phyloP scores from a whole-genome alignment of 768 basidiomycete genomes.

The Leccinum sublutescens region DNA sequence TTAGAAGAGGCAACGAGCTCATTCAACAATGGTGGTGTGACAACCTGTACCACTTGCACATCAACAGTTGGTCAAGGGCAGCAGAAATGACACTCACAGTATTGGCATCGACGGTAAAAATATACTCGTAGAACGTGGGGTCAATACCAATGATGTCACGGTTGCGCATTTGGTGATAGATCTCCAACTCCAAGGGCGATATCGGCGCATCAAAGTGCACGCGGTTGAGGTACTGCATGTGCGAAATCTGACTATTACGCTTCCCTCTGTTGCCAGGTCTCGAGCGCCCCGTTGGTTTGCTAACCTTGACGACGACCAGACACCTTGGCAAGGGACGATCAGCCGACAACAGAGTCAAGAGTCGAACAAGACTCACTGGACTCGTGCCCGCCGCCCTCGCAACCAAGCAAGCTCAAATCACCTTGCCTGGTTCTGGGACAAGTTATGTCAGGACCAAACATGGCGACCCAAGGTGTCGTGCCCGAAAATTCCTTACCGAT shows the following conservation, averaged over 20 bases:
- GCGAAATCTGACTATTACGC: conserved; percentile 63
- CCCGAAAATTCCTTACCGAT: no score
- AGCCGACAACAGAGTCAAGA: background rate
- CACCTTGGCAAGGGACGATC: conserved; percentile 37
- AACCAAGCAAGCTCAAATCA: no score
- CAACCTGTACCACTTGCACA: conserved; percentile 40
- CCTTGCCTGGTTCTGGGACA: no score
- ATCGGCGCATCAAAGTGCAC: conserved; percentile 47
- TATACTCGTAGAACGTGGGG: no score
- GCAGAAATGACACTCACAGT: conserved; percentile 34
- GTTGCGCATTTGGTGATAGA: no score
- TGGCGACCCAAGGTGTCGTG: no score
- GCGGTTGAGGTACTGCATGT: conserved; percentile 66
- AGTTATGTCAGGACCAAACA: no score
- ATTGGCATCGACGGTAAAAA: no score
- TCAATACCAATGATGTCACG: no score
- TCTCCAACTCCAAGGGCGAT: no score
- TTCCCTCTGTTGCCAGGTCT: conserved; percentile 54
- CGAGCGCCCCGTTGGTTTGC: conserved; percentile 63
- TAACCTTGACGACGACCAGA: conserved; percentile 64
- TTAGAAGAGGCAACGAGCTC: conserved; percentile 61
- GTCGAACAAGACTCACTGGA: no score
- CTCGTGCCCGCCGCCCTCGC: no score
- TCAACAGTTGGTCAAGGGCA: conserved; percentile 13
- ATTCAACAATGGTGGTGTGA: conserved; percentile 64